Evolutionary conservation across 2,329 filamentous ascomycete species (phyloP), one percentile per base, ranked within the genome.

Genomic region (Rugonectria rugulosa): DNA sequence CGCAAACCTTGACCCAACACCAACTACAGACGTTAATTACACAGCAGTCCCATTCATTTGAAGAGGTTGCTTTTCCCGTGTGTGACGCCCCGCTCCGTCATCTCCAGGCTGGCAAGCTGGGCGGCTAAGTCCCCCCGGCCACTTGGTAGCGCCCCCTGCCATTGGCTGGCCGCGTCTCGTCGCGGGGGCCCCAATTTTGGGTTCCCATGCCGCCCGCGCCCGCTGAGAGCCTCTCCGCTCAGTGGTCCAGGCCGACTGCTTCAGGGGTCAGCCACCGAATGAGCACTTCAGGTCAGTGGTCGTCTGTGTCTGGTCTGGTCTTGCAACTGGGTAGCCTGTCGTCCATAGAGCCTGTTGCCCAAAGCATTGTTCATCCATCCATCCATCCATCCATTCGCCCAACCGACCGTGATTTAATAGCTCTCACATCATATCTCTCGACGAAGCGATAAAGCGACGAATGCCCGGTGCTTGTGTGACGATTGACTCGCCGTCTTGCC

Each of bases 191-290:
- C 63, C 60, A 66, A 67, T 66, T 64, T 55, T 67, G 60, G 60
- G 62, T 66, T 65, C 52, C 32, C 51, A 62, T 56, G 54, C 20
- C 53, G 31, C 53, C 40, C 43, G 42, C 48, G 51, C 49, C 53
- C 59, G 49, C 59, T 58, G 51, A 41, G 53, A 60, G 59, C 57
- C 53, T 54, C 56, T 59, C 42, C 48, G 48, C 44, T 46, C 40
- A 54, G 44, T 54, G 44, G 45, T 32, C 40, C 53, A 59, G 63
- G 52, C 54, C 58, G 34, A 56, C 23, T 12, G 60, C 55, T 47
- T 67, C 65, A 67, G 65, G 65, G 64, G 63, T 36, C 49, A 67
- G 40, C 55, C 59, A 56, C 56, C 64, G 64, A 66, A 67, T 67
- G 59, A 62, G 56, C 64, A 52, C 64, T 56, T 41, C 34, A 52